Evolutionary conservation across 2,329 filamentous ascomycete genomes (phyloP), one percentile per base, ranked within the genome.

Genomic region (Amphichorda felina): DNA sequence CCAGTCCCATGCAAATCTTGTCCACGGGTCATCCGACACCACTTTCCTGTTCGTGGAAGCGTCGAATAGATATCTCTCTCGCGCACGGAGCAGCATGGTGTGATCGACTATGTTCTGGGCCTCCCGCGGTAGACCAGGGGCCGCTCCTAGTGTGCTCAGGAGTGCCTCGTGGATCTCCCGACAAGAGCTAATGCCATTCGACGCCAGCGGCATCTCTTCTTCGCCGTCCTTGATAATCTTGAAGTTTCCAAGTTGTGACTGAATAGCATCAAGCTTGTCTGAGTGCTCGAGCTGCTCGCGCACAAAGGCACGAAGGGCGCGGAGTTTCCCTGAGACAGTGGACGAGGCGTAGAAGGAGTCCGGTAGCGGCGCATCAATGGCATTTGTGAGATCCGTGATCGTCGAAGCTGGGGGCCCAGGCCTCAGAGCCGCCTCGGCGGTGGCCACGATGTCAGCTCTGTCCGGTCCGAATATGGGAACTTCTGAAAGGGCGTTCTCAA

Each of bases 1-100:
- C 67, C 82, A 84, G 32, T 75, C 72, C 85, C 85, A 93, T n/a
- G 83, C 61, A 38, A 82, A 79, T 38, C 76, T 70, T n/a, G 89
- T 62, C 73, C 82, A 84, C 21, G 72, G 73, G 47, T 88, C 79
- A 40, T 85, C 81, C 5, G 68, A 63, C 2, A 82, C 68, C n/a
- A 88, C 70, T 5, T 67, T 58, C 41, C 71, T 70, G 47, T 91
- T 91, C 33, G 63, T 69, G 13, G 59, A 56, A 39, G 75, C 76
- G 46, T 87, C 64, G 41, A 80, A 78, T 1, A 79, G 56, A 41
- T 80, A 81, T 37, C 64, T 69, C 44, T 75, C 72, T 41, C 70
- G 71, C 7, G 74, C 72, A 13, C 76, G 70, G 26, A 73, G 55
- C 8, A 79, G 55, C 64, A 77, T 75, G 4, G 63, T 53, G 41